Conservation (phyloP, 495 filamentous ascomycete genomes). For the Cudoniella acicularis region DNA sequence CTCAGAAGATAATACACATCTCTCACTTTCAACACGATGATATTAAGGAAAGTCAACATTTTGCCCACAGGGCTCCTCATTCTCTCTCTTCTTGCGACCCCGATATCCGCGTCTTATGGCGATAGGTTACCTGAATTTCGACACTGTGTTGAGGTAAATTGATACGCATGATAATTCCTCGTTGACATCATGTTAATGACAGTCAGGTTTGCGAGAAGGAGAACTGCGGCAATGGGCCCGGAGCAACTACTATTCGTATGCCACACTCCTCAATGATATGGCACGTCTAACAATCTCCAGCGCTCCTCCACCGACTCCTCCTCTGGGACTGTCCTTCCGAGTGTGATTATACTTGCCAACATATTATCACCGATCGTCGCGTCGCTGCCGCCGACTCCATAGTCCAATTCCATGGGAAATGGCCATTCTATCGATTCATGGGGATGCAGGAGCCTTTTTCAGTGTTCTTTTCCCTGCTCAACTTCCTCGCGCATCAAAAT, state of each 20-base stretch:
- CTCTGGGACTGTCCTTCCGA: conserved; percentile 82
- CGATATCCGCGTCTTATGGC: conserved; percentile 67
- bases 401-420: conserved; percentile 98
- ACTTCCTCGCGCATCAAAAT: conserved; percentile 80
- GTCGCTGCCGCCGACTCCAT: conserved; percentile 60
- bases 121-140: conserved; percentile 87
- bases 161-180: conserved; percentile 10
- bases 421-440: conserved; percentile 86
- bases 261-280: neutral
- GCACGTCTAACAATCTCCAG: conserved; percentile 32
- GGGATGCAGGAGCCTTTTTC: conserved; percentile 94
- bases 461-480: conserved; percentile 88
- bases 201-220: conserved; percentile 72
- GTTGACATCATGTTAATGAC: conserved; percentile 14
- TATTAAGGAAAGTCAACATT: conserved; percentile 18
- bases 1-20: neutral
- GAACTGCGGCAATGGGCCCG: conserved; percentile 61
- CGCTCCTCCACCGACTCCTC: conserved; percentile 65
- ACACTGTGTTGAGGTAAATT: conserved; percentile 78
- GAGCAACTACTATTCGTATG: conserved; percentile 55
- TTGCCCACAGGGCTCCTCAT: conserved; percentile 13
- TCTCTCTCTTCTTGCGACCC: conserved; percentile 2
- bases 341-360: conserved; percentile 98
- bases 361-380: conserved; percentile 78
- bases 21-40: conserved; percentile 16